These are phyloP conservation scores for Evernia prunastri DNA, from an alignment of 495 filamentous ascomycete species.

Conservation along the genomic window DNA sequence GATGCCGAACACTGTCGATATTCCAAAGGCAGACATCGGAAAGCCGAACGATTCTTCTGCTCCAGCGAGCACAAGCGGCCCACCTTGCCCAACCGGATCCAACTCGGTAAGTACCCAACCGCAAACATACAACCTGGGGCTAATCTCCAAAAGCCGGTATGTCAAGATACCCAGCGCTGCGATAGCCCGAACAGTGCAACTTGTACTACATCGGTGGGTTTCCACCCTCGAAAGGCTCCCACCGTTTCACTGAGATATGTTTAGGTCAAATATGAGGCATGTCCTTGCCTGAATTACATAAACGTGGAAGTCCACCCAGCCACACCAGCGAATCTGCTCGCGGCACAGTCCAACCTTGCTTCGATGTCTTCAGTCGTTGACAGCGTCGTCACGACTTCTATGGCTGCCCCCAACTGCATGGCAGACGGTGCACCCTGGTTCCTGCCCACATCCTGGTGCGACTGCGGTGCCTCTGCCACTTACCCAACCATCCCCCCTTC, in stretches of 20 bases:
- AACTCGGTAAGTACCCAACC: background rate
- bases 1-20: background rate
- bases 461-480: conserved; percentile 3
- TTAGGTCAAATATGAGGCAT: background rate
- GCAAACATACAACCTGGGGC: background rate
- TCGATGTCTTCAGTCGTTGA: background rate
- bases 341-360: background rate
- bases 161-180: background rate
- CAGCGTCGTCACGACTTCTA: background rate
- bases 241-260: background rate
- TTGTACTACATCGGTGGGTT: background rate
- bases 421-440: background rate
- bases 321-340: background rate
- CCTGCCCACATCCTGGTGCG: background rate
- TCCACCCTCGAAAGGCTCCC: background rate
- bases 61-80: background rate
- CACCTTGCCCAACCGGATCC: background rate
- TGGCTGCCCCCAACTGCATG: background rate
- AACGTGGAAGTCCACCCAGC: background rate
- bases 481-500: conserved; percentile 4
- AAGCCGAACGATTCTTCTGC: background rate
- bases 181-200: background rate
- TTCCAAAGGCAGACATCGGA: background rate
- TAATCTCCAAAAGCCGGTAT: background rate
- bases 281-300: conserved; percentile 2